Percentiles rank a stretch among this genome's conserved stretches.
Conservation (phyloP, 345 rosid genomes). For the Murraya paniculata region DNA sequence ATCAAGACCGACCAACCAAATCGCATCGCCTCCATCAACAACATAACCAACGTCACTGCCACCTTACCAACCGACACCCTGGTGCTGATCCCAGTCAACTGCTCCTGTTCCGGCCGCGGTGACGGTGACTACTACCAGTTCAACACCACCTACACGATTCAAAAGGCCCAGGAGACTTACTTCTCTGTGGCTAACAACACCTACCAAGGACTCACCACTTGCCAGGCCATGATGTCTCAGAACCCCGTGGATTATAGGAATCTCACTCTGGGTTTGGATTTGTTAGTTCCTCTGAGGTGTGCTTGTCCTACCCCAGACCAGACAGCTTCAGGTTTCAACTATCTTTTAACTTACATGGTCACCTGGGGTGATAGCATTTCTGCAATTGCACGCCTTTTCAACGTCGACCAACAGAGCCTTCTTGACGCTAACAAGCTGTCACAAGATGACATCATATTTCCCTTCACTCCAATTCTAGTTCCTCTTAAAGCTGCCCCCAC, state of each 20-base stretch:
- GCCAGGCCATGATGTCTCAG: conserved; percentile 77
- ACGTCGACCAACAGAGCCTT: conserved; percentile 32
- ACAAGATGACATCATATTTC: conserved; percentile 27
- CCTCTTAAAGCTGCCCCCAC: conserved; percentile 56
- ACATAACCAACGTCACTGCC: conserved; percentile 37
- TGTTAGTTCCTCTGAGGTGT: conserved; percentile 68
- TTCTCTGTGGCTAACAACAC: conserved; percentile 64
- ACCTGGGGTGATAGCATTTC: conserved; percentile 40
- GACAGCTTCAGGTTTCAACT: conserved; percentile 43
- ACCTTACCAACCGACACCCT: conserved; percentile 26
- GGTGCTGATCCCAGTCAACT: conserved; percentile 55
- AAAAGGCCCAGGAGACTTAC: conserved; percentile 23
- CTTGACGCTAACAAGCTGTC: conserved; percentile 51
- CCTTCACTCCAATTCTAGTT: conserved; percentile 63
- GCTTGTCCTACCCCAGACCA: conserved; percentile 77
- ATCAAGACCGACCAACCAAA: conserved; percentile 32
- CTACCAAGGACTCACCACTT: conserved; percentile 84
- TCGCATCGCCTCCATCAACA: conserved; percentile 55
- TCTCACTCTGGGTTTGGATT: conserved; percentile 22
- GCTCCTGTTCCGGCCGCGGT: conserved; percentile 46
- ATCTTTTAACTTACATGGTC: conserved; percentile 56
- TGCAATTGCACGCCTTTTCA: conserved; percentile 45
- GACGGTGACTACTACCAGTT: conserved; percentile 53
- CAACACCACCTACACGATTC: conserved; percentile 51
- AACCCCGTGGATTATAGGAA: conserved; percentile 33